phyloP scores from a whole-genome alignment of 192 early-diverging fungal genomes.

The Glomus cerebriforme region DNA sequence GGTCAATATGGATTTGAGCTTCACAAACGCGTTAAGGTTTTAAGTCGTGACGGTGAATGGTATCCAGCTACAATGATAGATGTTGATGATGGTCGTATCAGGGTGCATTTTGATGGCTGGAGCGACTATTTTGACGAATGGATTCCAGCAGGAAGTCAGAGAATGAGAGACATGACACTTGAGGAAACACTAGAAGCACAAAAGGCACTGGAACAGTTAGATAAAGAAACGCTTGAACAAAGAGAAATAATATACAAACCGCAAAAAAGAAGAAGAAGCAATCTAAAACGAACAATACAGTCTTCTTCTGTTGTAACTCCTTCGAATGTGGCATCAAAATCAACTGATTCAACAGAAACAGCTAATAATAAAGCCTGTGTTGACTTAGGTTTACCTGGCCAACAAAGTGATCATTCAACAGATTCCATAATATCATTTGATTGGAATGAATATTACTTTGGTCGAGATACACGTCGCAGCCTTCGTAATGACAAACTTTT shows the following conservation, averaged over 20 bases:
- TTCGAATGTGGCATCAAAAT: neutral
- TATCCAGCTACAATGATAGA: conserved; percentile 46
- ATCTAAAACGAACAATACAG: neutral
- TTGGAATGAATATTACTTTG: conserved; percentile 25
- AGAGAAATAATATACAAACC: neutral
- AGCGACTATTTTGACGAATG: conserved; percentile 56
- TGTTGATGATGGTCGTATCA: conserved; percentile 45
- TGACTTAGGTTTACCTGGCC: neutral
- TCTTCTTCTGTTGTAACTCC: neutral
- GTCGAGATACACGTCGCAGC: conserved; percentile 18
- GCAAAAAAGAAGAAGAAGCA: neutral
- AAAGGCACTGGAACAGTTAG: conserved; percentile 23
- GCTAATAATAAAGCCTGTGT: neutral
- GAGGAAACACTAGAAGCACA: conserved; percentile 34
- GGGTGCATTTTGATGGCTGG: conserved; percentile 58
- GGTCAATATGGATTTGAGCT: conserved; percentile 42
- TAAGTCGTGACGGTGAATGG: conserved; percentile 48
- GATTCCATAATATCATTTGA: conserved; percentile 18
- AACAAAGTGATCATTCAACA: conserved; percentile 21
- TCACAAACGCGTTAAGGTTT: conserved; percentile 47
- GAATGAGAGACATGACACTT: conserved; percentile 38
- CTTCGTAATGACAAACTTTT: conserved; percentile 13
- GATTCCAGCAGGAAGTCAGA: conserved; percentile 51
- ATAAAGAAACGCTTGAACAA: conserved; percentile 13
- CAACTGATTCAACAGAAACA: neutral